These are phyloP conservation scores for Daldinia bambusicola DNA, from an alignment of 495 filamentous ascomycete species.

Conservation along the genomic window DNA sequence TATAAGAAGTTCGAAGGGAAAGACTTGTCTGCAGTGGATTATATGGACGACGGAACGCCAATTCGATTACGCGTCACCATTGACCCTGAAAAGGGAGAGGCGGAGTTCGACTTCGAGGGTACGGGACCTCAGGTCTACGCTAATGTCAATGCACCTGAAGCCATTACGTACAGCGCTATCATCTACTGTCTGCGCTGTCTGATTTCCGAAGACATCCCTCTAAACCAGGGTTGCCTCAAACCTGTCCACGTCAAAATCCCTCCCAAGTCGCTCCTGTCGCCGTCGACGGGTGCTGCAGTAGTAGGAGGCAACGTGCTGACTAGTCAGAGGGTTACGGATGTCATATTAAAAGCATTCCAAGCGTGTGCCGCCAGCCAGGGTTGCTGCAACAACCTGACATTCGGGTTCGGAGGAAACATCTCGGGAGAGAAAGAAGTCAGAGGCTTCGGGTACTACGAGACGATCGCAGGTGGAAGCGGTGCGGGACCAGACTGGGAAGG, in stretches of 20 bases:
- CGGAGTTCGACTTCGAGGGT: slow-evolving; percentile 88
- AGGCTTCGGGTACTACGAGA: slow-evolving; percentile 98
- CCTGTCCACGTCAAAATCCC: slow-evolving; percentile 91
- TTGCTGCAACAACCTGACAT: slow-evolving; percentile 90
- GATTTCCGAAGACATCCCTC: slow-evolving; percentile 91
- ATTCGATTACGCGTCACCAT: slow-evolving; percentile 88
- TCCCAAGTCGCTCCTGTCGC: slow-evolving; percentile 81
- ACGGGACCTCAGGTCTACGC: slow-evolving; percentile 94
- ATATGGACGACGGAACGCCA: slow-evolving; percentile 93
- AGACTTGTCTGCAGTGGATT: slow-evolving; percentile 79
- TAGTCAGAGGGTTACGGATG: slow-evolving; percentile 89
- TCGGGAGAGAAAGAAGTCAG: slow-evolving; percentile 68
- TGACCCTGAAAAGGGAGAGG: slow-evolving; percentile 82
- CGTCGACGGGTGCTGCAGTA: slow-evolving; percentile 87
- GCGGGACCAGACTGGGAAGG: slow-evolving; percentile 90
- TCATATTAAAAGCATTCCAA: slow-evolving; percentile 89
- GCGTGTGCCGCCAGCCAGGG: slow-evolving; percentile 93
- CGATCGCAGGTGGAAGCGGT: slow-evolving; percentile 91
- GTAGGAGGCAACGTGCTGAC: slow-evolving; percentile 97
- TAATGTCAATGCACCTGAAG: slow-evolving; percentile 94
- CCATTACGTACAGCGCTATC: slow-evolving; percentile 93
- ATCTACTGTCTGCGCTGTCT: slow-evolving; percentile 96
- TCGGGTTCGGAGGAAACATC: slow-evolving; percentile 82
- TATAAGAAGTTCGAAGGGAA: slow-evolving; percentile 78
- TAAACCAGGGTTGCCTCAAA: slow-evolving; percentile 94